Evolutionary conservation across 2,329 filamentous ascomycete genomes (phyloP), one percentile per base, ranked within the genome.

Genomic region (Colletotrichum aenigma): DNA sequence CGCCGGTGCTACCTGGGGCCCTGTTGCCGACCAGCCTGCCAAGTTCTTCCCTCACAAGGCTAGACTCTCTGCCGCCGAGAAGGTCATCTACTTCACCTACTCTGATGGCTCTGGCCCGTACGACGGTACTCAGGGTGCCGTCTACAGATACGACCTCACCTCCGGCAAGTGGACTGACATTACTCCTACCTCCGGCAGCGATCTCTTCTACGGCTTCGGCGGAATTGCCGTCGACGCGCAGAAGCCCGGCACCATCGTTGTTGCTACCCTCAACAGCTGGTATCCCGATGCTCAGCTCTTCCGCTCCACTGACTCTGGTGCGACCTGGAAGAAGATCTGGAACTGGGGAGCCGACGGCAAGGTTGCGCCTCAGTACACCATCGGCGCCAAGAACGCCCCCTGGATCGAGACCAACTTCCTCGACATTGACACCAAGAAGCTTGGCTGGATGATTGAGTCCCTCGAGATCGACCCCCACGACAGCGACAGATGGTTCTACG

Each of bases 361-460:
- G 24, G 64, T 73, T n/a, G 70, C 58, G 8, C 70, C 69, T 30
- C 70, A 73, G 43, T 75, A 75, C 73, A 73, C 64, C 32, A 75
- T 73, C 43, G 16, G 70, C 21, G 48, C 73, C 3, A 79, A 85
- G 3, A 87, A 87, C 30, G 72, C 89, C 0, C 90, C 90, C 0
- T 91, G 90, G 89, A 86, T 91, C 69, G 84, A 88, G 78, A 85
- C 87, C 26, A 84, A 86, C n/a, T 89, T 88, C 70, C 81, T 89
- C 18, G 85, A 87, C 4, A 79, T 81, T 8, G 88, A 89, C 71
- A 85, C 83, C 16, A 89, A 90, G 82, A 85, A 85, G 34, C 81
- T 92, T 5, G 91, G 91, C 2, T 92, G 90, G 90, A 92, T 92
- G 91, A 89, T 92, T 10, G 91, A 92, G 78, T 83, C 87, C 1